A percentile compares a stretch with the other conserved stretches of the same genome.
Evolutionary conservation across 2,329 filamentous ascomycete species (phyloP).

Genomic region (Neospermospora avenae): DNA sequence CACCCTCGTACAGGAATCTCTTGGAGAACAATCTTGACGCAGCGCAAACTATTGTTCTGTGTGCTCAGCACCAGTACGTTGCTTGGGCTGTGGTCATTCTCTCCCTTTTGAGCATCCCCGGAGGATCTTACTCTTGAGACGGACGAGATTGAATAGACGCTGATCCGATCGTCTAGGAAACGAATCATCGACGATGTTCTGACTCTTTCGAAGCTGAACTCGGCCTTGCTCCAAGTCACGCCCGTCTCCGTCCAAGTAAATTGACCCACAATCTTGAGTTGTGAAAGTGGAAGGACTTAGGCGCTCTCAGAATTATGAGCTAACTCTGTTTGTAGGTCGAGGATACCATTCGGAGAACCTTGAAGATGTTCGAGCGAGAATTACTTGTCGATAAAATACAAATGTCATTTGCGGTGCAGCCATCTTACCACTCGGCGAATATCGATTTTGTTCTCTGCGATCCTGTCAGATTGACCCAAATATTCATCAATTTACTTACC

Average conservation of each 20-base stretch:
- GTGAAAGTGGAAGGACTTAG: not conserved
- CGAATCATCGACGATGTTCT: slow-evolving; percentile 64
- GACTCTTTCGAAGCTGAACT: slow-evolving; percentile 67
- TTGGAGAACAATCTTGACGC: slow-evolving; percentile 62
- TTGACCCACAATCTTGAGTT: not conserved
- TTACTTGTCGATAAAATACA: slow-evolving; percentile 66
- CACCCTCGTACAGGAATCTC: slow-evolving; percentile 40
- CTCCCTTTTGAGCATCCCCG: too few species aligned
- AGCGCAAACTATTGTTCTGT: slow-evolving; percentile 71
- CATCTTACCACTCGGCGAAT: slow-evolving; percentile 59
- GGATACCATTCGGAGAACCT: slow-evolving; percentile 59
- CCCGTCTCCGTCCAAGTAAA: slow-evolving; percentile 43
- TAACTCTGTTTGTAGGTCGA: slow-evolving; percentile 47
- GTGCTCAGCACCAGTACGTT: slow-evolving; percentile 77
- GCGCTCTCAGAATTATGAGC: not conserved
- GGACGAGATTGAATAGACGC: too few species aligned
- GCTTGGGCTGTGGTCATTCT: too few species aligned
- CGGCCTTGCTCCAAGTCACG: slow-evolving; percentile 64
- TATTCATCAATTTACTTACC: slow-evolving; percentile 73
- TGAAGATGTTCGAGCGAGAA: slow-evolving; percentile 77
- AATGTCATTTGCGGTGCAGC: slow-evolving; percentile 63
- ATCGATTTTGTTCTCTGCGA: slow-evolving; percentile 72
- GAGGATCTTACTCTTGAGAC: too few species aligned
- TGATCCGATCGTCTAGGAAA: too few species aligned
- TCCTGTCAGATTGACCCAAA: slow-evolving; percentile 69